phyloP scores from a whole-genome alignment of 495 filamentous ascomycete species.

The Neurospora sp. region DNA sequence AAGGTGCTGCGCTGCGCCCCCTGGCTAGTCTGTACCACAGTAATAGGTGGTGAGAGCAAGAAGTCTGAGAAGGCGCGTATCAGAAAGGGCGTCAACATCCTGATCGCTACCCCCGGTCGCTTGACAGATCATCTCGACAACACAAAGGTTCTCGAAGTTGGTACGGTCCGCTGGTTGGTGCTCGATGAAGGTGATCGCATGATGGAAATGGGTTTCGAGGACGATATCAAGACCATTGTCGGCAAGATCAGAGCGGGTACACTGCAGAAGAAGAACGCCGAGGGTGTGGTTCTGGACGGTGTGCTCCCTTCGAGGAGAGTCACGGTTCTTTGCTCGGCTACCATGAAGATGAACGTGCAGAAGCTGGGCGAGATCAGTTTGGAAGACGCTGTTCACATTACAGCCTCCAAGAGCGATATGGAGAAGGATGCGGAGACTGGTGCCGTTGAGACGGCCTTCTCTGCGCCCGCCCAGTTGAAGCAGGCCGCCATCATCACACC shows the following conservation, averaged over 20 bases:
- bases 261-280: slow-evolving; percentile 25
- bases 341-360: slow-evolving; percentile 93
- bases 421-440: slow-evolving; percentile 31
- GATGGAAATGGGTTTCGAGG: slow-evolving; percentile 95
- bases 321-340: slow-evolving; percentile 91
- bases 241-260: slow-evolving; percentile 54
- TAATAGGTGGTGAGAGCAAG: slow-evolving; percentile 95
- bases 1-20: slow-evolving; percentile 68
- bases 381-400: slow-evolving; percentile 83
- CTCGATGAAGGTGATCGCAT: slow-evolving; percentile 92
- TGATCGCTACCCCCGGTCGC: slow-evolving; percentile 88
- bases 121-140: slow-evolving; percentile 85
- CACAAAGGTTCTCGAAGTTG: slow-evolving; percentile 78
- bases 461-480: slow-evolving; percentile 86
- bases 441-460: slow-evolving; percentile 51
- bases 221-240: slow-evolving; percentile 72
- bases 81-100: slow-evolving; percentile 86
- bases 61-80: slow-evolving; percentile 91
- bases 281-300: slow-evolving; percentile 36
- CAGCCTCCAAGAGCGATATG: slow-evolving; percentile 48
- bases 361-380: slow-evolving; percentile 86
- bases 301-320: slow-evolving; percentile 62
- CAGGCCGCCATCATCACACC: slow-evolving; percentile 81
- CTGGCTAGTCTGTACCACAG: slow-evolving; percentile 85
- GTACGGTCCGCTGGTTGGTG: slow-evolving; percentile 84